Evolutionary conservation across 179 eudicot species (phyloP), one percentile per base, ranked within the genome.

Genomic region (Silene coronaria): DNA sequence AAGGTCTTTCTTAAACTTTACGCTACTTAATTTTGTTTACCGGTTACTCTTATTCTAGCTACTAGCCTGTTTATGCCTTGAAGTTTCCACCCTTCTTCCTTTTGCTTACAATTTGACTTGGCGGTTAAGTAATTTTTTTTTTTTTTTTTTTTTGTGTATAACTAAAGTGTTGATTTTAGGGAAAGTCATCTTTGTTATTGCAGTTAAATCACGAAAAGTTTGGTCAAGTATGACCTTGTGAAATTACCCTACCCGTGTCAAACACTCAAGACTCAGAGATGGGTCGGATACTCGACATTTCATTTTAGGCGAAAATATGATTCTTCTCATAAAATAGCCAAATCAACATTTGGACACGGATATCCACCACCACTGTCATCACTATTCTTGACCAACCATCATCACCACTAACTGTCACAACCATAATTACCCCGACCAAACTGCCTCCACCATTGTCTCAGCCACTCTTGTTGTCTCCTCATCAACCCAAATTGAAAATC

Each of bases 1-100:
- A 84, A 88, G 91, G 91, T 86, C 81, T 38, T n/a, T 36, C 53
- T 22, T 38, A 67, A 67, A 30, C 70, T 42, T 38, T 16, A 11
- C 23, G 61, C 12, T 73, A 2, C 12, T 32, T 26, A 19, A 1
- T 11, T 1, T 32, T 53, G 36, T 16, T 72, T 63, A 60, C 13
- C 24, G 17, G 23, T 3, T 76, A 30, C n/a, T 58, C 9, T 55
- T 32, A 24, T 66, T n/a, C 8, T 55, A 23, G n/a, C n/a, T 73
- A 59, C 67, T 36, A 68, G 60, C 26, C 6, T 67, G 46, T 76
- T 45, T 30, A 59, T n/a, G 46, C 74, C 77, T 67, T 48, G 21
- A 38, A 24, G 9, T 63, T 14, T 70, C 45, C 53, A 61, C 7
- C 26, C 17, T 21, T 17, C 32, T 14, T 62, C 46, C 32, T 65